phyloP scores from a whole-genome alignment of 1,139 yeast species.

The Saccharomyces hybrid region DNA sequence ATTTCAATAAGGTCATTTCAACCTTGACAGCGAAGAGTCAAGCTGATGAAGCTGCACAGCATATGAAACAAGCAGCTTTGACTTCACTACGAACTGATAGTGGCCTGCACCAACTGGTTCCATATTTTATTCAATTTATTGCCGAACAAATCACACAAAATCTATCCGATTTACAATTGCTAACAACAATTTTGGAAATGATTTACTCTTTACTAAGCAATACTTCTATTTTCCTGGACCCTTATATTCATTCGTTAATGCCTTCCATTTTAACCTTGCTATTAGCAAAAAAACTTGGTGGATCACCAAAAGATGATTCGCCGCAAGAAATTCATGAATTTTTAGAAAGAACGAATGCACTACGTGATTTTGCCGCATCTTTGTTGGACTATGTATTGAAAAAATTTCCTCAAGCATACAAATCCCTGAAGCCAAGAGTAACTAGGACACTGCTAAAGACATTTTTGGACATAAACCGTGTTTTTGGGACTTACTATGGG shows the following conservation, averaged over 20 bases:
- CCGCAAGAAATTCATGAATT: constrained; percentile 15
- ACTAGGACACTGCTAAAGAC: constrained; percentile 89
- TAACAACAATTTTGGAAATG: constrained; percentile 87
- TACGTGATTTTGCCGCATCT: constrained; percentile 84
- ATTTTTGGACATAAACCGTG: constrained; percentile 65
- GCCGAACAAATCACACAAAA: constrained; percentile 94
- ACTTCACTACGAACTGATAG: constrained; percentile 84
- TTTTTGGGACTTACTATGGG: constrained; percentile 88
- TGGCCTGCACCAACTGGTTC: constrained; percentile 92
- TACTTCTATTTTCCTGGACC: constrained; percentile 82
- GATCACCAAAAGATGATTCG: constrained; percentile 26
- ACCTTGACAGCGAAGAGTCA: constrained; percentile 49
- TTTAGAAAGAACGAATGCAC: constrained; percentile 43
- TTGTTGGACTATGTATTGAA: constrained; percentile 68
- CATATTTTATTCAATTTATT: constrained; percentile 90
- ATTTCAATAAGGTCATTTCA: constrained; percentile 83
- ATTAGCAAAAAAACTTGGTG: constrained; percentile 84
- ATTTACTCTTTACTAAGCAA: constrained; percentile 79
- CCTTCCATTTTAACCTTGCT: constrained; percentile 88
- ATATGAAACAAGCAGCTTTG: constrained; percentile 68
- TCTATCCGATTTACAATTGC: constrained; percentile 59
- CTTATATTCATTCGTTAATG: constrained; percentile 93
- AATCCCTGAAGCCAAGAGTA: constrained; percentile 86
- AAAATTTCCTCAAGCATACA: constrained; percentile 77
- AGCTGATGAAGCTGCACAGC: constrained; percentile 41